These are phyloP conservation scores for Ustilago trichophora DNA, from an alignment of 1,284 basidiomycete genomes.

Conservation along the genomic window DNA sequence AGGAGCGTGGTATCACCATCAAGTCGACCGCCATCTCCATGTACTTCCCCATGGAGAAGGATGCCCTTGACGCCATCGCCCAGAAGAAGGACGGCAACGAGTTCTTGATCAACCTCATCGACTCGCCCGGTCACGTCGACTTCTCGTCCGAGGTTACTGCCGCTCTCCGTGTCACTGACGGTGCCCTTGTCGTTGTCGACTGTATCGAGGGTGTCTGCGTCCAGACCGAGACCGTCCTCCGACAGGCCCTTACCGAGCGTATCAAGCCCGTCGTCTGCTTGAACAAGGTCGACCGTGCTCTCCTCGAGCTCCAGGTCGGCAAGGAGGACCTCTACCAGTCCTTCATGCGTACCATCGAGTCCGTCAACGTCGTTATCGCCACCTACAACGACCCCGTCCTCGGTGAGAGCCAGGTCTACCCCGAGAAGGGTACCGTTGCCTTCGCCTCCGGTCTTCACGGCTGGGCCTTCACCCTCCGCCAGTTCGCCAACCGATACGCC, in stretches of 20 bases:
- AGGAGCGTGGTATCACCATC: slow-evolving; percentile 99
- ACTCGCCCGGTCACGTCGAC: slow-evolving; percentile 99
- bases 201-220: slow-evolving; percentile 99
- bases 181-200: slow-evolving; percentile 90
- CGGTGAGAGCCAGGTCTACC: slow-evolving; percentile 99
- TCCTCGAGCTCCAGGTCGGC: slow-evolving; percentile 95
- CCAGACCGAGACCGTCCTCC: slow-evolving; percentile 98
- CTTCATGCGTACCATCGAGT: slow-evolving; percentile 97
- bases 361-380: slow-evolving; percentile 97
- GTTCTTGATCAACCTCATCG: slow-evolving; percentile 99
- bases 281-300: slow-evolving; percentile 99
- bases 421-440: slow-evolving; percentile 96
- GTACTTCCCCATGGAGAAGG: slow-evolving; percentile 97
- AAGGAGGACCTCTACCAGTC: slow-evolving; percentile 99
- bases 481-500: slow-evolving; percentile 93
- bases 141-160: slow-evolving; percentile 99
- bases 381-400: slow-evolving; percentile 94
- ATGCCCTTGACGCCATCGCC: slow-evolving; percentile 77
- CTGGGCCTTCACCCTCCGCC: slow-evolving; percentile 98
- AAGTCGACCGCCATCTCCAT: slow-evolving; percentile 99
- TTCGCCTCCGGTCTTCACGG: slow-evolving; percentile 99
- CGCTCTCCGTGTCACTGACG: slow-evolving; percentile 99
- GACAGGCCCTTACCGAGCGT: slow-evolving; percentile 95
- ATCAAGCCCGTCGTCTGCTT: slow-evolving; percentile 99
- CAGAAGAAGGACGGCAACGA: slow-evolving; percentile 94